Evolutionary conservation across 1,284 basidiomycete genomes (phyloP).

Genomic region (Rhodotorula sp.): DNA sequence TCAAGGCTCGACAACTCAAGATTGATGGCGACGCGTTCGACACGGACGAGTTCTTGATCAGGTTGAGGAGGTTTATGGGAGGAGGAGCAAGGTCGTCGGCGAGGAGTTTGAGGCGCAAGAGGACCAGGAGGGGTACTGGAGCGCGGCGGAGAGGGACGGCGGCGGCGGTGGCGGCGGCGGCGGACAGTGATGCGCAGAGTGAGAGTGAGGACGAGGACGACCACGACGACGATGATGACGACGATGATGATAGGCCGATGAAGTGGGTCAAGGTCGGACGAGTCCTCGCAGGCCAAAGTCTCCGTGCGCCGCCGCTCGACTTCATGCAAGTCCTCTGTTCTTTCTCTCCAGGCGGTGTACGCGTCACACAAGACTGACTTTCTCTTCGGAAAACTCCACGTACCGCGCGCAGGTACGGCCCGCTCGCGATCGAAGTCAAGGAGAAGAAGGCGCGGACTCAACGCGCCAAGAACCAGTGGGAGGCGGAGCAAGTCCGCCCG

Average conservation of each 20-base stretch:
- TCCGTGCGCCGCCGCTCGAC: conserved; percentile 67
- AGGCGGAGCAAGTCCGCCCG: conserved; percentile 20
- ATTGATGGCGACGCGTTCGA: conserved; percentile 77
- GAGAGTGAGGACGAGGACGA: conserved; percentile 48
- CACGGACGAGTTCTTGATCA: conserved; percentile 73
- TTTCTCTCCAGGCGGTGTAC: no score
- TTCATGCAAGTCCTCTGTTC: conserved; percentile 64
- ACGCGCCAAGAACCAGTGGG: conserved; percentile 25
- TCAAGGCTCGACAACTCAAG: conserved; percentile 80
- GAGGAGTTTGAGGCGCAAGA: conserved; percentile 21
- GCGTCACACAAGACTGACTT: neutral
- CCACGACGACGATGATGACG: conserved; percentile 53
- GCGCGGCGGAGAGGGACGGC: conserved; percentile 54
- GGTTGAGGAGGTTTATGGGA: conserved; percentile 69
- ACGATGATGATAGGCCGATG: conserved; percentile 39
- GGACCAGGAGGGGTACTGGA: conserved; percentile 47
- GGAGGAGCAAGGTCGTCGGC: conserved; percentile 54
- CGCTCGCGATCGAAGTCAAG: conserved; percentile 35
- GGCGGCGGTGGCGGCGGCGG: conserved; percentile 52
- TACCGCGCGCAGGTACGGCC: conserved; percentile 33
- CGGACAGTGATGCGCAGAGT: conserved; percentile 16
- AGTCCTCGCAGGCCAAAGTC: conserved; percentile 68
- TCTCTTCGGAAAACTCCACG: neutral
- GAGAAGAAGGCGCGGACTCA: conserved; percentile 37
- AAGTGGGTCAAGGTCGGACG: conserved; percentile 57